These are phyloP conservation scores for Ceratobasidium sp. DNA, from an alignment of 1,284 basidiomycete species.

Conservation along the genomic window DNA sequence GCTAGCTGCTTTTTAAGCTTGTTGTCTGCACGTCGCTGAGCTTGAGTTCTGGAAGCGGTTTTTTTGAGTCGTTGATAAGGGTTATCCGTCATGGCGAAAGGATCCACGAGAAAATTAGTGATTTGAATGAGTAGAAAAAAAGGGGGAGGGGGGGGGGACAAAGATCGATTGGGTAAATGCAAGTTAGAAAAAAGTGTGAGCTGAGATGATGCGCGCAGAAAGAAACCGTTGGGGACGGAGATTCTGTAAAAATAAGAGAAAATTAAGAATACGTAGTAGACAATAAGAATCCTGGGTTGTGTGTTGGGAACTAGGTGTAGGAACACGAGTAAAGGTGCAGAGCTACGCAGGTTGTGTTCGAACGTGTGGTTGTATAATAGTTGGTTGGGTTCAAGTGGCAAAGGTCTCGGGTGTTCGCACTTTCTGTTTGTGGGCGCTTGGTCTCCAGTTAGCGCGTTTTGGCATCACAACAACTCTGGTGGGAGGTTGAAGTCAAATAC, in stretches of 20 bases:
- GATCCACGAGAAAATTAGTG: background rate
- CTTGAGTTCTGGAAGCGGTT: background rate
- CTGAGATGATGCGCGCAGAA: background rate
- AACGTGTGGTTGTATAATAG: conserved; percentile 3
- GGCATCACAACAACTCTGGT: background rate
- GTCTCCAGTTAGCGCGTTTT: too few relatives aligned
- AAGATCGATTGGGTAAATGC: background rate
- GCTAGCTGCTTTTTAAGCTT: background rate
- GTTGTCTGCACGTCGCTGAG: background rate
- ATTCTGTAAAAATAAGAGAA: background rate
- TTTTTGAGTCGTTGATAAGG: background rate
- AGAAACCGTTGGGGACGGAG: background rate
- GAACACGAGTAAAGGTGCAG: background rate
- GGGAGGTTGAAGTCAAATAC: background rate
- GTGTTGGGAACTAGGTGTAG: background rate
- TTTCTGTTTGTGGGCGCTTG: conserved; percentile 3
- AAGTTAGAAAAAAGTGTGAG: conserved; percentile 2
- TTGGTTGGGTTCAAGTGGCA: conserved; percentile 6
- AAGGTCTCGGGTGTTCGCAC: background rate
- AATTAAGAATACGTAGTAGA: background rate
- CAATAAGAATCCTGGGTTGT: background rate
- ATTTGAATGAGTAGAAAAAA: background rate
- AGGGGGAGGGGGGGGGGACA: too few relatives aligned
- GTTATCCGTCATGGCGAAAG: conserved; percentile 1
- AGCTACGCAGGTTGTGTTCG: conserved; percentile 1